phyloP scores from a whole-genome alignment of 805 yeast species.

The Cyberlindnera maclurae region DNA sequence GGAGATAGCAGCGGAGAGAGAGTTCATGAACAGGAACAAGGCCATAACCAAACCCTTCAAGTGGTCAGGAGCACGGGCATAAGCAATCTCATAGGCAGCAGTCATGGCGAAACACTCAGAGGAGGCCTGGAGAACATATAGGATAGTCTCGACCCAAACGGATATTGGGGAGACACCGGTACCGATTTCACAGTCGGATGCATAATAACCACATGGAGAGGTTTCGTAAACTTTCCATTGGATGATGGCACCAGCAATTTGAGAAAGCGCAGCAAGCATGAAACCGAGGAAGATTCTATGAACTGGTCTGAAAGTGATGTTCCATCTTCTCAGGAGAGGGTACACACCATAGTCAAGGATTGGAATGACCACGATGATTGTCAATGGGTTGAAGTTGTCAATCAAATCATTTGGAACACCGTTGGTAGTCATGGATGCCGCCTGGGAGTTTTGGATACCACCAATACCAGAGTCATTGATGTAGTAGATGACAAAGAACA shows the following conservation, averaged over 20 bases:
- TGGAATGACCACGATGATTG: conserved; percentile 70
- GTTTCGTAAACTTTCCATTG: conserved; percentile 62
- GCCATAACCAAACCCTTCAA: conserved; percentile 41
- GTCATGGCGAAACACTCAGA: conserved; percentile 76
- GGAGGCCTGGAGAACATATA: conserved; percentile 64
- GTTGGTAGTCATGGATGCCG: conserved; percentile 62
- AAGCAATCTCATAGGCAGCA: conserved; percentile 80
- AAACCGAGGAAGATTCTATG: conserved; percentile 69
- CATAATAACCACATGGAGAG: conserved; percentile 68
- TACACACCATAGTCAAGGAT: conserved; percentile 54
- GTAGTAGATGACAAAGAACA: conserved; percentile 66
- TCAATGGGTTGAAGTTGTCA: conserved; percentile 69
- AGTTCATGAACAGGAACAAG: conserved; percentile 58
- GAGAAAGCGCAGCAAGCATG: conserved; percentile 44
- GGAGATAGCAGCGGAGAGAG: conserved; percentile 74
- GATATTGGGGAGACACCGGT: conserved; percentile 36
- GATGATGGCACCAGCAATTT: conserved; percentile 30
- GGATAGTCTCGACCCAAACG: conserved; percentile 59
- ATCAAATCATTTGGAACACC: conserved; percentile 77
- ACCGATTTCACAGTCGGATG: conserved; percentile 41
- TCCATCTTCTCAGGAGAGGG: conserved; percentile 41
- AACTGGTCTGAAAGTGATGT: conserved; percentile 57
- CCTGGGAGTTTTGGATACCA: conserved; percentile 35
- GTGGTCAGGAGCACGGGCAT: conserved; percentile 68
- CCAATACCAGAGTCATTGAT: conserved; percentile 68